Conservation (phyloP, 805 yeast genomes). For the Wickerhamiella sorbophila region DNA sequence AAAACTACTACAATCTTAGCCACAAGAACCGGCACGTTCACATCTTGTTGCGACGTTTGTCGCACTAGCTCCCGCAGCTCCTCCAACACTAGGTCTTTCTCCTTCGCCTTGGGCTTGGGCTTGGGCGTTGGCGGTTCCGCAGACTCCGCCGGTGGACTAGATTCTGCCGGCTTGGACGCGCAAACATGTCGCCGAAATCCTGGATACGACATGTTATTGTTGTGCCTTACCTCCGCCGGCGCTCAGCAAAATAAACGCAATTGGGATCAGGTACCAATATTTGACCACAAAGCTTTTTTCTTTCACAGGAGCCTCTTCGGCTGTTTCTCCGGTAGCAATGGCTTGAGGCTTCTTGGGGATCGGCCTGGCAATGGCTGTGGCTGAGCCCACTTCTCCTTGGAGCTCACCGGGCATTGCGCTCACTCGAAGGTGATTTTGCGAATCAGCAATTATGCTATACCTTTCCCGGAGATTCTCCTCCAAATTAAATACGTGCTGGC, state of each 20-base stretch:
- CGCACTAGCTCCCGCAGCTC: constrained; percentile 6
- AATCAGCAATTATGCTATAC: neutral
- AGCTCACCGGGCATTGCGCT: neutral
- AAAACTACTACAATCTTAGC: constrained; percentile 13
- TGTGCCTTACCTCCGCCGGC: neutral
- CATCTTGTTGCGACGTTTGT: constrained; percentile 3
- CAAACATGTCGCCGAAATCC: too few relatives aligned
- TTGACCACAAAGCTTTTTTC: constrained; percentile 11
- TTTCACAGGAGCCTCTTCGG: constrained; percentile 1
- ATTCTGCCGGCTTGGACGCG: too few relatives aligned
- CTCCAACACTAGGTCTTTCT: neutral
- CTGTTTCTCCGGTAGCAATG: neutral
- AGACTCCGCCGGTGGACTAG: neutral
- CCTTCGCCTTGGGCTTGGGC: neutral
- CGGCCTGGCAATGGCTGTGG: neutral
- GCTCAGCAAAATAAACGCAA: constrained; percentile 5
- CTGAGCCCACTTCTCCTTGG: neutral
- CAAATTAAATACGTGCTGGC: neutral
- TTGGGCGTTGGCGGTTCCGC: neutral
- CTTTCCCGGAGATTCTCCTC: neutral
- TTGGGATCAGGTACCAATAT: constrained; percentile 13
- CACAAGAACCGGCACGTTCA: constrained; percentile 6
- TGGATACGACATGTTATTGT: neutral
- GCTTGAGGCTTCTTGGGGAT: neutral
- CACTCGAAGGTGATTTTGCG: neutral